Evolutionary conservation across 2,329 filamentous ascomycete species (phyloP), one percentile per base, ranked within the genome.

Genomic region (Epichloe sp.): DNA sequence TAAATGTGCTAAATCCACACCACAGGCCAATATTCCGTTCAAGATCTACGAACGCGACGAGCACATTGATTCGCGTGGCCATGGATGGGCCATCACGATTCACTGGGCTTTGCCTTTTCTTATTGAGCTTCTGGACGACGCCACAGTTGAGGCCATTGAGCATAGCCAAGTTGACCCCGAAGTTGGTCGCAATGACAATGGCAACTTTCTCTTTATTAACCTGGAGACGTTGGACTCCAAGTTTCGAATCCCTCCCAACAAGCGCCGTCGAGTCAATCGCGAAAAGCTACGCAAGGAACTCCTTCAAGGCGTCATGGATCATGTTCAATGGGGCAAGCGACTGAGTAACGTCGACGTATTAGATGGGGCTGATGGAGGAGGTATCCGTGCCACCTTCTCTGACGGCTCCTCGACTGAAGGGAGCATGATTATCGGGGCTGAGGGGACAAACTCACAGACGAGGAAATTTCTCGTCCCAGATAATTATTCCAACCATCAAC

Each of bases 31-130:
- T 7, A 60, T 65, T 7, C 57, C 63, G 0, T 66, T 65, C 49
- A 54, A 63, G 35, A 51, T 66, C 17, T 66, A 61, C 53, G 64
- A 66, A 52, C 62, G 63, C 37, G 56, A 62, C 58, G 56, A 56
- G 19, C 54, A 61, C 45, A 55, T 62, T 50, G 58, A 60, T 46
- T 55, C 57, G 19, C 65, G 65, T 19, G 53, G 55, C 3, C 71
- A 74, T 41, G 78, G 79, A 46, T 82, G 78, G 79, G 78, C 75
- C 42, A 68, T 83, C 48, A 81, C 78, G 2, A 62, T 82, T 36
- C 77, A 82, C 58, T 82, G 78, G 78, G 74, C 69, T 19, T 65
- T 80, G 12, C 61, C 57, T 2, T 64, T 58, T 37, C 55, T 65
- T 10, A 47, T 50, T 15, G 51, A 62, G 51, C 53, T 64, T 14